Conservation (phyloP, 2,329 filamentous ascomycete genomes). For the Sodiomyces alkalinus region DNA sequence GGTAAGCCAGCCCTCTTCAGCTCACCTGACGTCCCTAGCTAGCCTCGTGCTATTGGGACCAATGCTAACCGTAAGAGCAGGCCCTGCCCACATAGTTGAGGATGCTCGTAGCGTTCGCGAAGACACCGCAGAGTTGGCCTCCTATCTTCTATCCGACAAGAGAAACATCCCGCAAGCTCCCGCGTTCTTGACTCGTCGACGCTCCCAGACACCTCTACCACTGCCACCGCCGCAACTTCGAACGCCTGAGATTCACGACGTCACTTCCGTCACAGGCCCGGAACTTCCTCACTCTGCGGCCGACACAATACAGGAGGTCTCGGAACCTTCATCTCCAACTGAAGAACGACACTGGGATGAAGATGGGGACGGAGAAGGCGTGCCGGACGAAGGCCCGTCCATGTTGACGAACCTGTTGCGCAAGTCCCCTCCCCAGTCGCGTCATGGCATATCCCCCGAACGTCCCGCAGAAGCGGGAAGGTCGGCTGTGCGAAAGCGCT, state of each 20-base stretch:
- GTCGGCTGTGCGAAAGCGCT: conserved; percentile 1
- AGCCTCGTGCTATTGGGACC: too few relatives aligned
- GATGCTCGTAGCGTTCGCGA: conserved; percentile 70
- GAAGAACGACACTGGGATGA: background rate
- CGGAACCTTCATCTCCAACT: conserved; percentile 37
- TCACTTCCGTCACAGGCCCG: conserved; percentile 9
- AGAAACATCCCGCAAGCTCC: conserved; percentile 23
- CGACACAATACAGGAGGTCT: conserved; percentile 44
- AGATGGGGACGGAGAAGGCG: conserved; percentile 13
- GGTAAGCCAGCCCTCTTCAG: conserved; percentile 23
- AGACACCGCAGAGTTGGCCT: conserved; percentile 76
- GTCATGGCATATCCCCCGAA: conserved; percentile 9
- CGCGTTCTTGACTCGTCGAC: conserved; percentile 27
- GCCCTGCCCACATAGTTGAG: conserved; percentile 50
- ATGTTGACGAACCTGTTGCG: conserved; percentile 34
- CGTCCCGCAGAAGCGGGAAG: conserved; percentile 3
- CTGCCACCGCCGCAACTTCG: too few relatives aligned
- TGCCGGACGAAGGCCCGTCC: conserved; percentile 21
- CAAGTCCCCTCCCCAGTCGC: conserved; percentile 28
- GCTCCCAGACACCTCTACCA: conserved; percentile 15
- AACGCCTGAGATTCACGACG: too few relatives aligned
- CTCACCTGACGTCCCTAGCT: conserved; percentile 1
- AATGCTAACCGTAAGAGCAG: too few relatives aligned
- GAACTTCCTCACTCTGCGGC: background rate
- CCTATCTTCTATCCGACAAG: conserved; percentile 59